Percentiles rank a stretch among this genome's conserved stretches.
Conservation (phyloP, 2,329 filamentous ascomycete genomes). For the Emmonsia crescens region DNA sequence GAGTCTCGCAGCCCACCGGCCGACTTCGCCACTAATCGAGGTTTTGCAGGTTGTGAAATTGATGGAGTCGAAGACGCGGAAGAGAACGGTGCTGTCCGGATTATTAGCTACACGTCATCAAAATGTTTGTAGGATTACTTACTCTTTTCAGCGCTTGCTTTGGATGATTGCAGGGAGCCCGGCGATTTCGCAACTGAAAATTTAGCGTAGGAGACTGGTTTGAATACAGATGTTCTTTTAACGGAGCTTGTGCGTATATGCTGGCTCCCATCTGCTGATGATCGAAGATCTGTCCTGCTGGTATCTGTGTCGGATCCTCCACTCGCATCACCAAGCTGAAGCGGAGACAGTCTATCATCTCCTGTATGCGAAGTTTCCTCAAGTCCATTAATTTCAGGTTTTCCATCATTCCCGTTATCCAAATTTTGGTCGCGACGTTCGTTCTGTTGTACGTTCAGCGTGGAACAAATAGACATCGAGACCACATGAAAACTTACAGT, state of each 20-base stretch:
- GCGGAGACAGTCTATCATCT: slow-evolving; percentile 29
- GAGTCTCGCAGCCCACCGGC: slow-evolving; percentile 43
- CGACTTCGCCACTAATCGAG: slow-evolving; percentile 53
- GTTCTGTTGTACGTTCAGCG: not conserved
- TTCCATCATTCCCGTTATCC: slow-evolving; percentile 14
- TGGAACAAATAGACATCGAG: not conserved
- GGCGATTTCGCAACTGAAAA: slow-evolving; percentile 54
- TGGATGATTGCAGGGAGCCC: slow-evolving; percentile 40
- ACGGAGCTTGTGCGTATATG: slow-evolving; percentile 39
- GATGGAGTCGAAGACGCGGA: slow-evolving; percentile 28
- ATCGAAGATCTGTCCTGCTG: slow-evolving; percentile 43
- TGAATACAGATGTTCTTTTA: slow-evolving; percentile 53
- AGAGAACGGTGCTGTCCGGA: slow-evolving; percentile 23
- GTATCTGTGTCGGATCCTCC: slow-evolving; percentile 54
- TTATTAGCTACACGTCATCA: not conserved
- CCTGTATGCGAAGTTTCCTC: slow-evolving; percentile 27
- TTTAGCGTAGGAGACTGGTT: slow-evolving; percentile 56
- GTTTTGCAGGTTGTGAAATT: slow-evolving; percentile 37
- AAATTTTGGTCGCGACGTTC: not conserved
- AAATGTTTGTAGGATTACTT: slow-evolving; percentile 15
- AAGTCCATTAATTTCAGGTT: slow-evolving; percentile 30
- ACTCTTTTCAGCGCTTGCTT: slow-evolving; percentile 45
- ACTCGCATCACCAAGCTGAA: slow-evolving; percentile 32
- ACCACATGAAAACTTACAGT: not conserved
- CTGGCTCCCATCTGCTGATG: slow-evolving; percentile 32